Base-by-base conservation (phyloP, 805 yeast genomes). In the Blastobotrys terrestris region DNA sequence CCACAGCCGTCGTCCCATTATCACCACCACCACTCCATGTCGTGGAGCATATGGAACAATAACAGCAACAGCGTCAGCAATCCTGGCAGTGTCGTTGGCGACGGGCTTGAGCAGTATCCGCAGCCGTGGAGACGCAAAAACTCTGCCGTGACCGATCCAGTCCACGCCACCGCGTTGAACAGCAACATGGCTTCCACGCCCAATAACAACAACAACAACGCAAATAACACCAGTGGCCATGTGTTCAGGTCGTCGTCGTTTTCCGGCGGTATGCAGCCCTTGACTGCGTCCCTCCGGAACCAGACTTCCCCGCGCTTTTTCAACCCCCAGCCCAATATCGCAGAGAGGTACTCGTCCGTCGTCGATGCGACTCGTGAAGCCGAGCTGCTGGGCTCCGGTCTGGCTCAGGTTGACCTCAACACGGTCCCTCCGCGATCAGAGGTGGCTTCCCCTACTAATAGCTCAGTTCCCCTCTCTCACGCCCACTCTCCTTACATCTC, bases 311-410 rank as follows among this genome's bases (percentile, higher is more conserved):
- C 21, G n/a, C 35, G 46, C 26, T 39, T 44, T 31, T 42, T 14
- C 50, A 3, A 35, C 31, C 44, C n/a, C 45, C 54, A 41, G 41
- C 44, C 39, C 15, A 54, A 45, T 39, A 18, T 53, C 21, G 49
- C 55, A 11, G 61, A 60, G 3, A 49, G 64, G 20, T 59, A 60
- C 45, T 52, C 61, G 18, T 55, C 52, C 48, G 51, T 65, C 7
- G 66, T 62, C 2, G 69, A 65, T 31, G 64, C 64, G n/a, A 65
- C 69, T 3, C 51, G 67, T n/a, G 68, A 64, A 40, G 67, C 63
- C 1, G 69, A 65, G 50, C 49, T 65, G 46, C 53, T 54, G 42
- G 15, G 21, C 31, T 16, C 18, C 5, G 48, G 42, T 15, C 16
- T 43, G 19, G 7, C 18, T 8, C 16, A 21, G 20, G 3, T 44